phyloP scores from a whole-genome alignment of 2,329 filamentous ascomycete genomes.

The Clathrospora elynae region DNA sequence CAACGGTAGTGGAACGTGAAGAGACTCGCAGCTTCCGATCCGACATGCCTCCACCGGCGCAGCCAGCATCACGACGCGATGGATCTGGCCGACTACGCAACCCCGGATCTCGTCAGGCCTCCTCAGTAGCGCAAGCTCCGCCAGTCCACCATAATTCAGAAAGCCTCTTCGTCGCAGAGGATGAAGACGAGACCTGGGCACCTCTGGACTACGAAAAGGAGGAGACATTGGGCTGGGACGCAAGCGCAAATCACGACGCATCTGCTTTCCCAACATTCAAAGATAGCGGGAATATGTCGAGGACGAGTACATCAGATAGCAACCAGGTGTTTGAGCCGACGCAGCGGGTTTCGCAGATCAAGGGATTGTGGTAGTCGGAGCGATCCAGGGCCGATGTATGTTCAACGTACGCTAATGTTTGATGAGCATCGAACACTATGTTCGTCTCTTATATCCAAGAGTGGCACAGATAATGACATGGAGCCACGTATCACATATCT shows the following conservation, averaged over 20 bases:
- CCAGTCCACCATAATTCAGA: slow-evolving; percentile 63
- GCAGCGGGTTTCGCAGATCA: slow-evolving; percentile 69
- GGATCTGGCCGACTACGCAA: slow-evolving; percentile 34
- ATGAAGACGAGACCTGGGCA: slow-evolving; percentile 72
- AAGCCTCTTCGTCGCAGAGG: slow-evolving; percentile 71
- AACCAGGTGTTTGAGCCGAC: slow-evolving; percentile 67
- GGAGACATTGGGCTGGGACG: slow-evolving; percentile 75
- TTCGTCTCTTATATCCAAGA: too few relatives aligned
- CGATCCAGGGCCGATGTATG: too few relatives aligned
- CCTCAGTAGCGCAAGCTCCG: slow-evolving; percentile 18
- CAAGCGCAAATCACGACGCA: slow-evolving; percentile 60
- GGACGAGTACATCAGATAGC: slow-evolving; percentile 33
- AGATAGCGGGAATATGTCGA: slow-evolving; percentile 45
- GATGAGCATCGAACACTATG: too few relatives aligned
- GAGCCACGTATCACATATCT: too few relatives aligned
- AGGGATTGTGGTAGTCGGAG: slow-evolving; percentile 45
- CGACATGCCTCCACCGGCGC: slow-evolving; percentile 52
- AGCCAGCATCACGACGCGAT: slow-evolving; percentile 38
- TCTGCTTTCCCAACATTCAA: slow-evolving; percentile 52
- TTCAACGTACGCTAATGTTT: too few relatives aligned
- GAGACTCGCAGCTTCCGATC: slow-evolving; percentile 33
- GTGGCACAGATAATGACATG: too few relatives aligned
- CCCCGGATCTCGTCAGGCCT: slow-evolving; percentile 36
- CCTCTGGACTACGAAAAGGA: slow-evolving; percentile 70
- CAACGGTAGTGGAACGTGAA: slow-evolving; percentile 25